Base-by-base conservation (phyloP, 345 rosid species). In the Aquilaria sinensis region DNA sequence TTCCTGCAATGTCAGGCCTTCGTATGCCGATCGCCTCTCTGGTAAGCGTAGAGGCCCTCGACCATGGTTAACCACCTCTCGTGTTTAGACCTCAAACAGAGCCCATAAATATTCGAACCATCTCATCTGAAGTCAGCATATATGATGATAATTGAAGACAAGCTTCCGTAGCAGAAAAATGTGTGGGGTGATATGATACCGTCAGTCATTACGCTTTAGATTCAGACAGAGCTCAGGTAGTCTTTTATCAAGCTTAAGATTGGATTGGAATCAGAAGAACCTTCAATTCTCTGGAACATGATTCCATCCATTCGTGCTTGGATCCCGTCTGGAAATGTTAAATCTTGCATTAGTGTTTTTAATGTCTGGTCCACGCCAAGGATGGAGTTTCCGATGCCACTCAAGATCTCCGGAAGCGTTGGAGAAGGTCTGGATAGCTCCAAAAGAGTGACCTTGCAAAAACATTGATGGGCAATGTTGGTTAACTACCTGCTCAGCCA, bases 241-340 rank as follows among this genome's bases (percentile, higher is more conserved):
- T 89, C 98, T 76, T 76, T 82, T 51, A 93, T 81, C 76, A 93
- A 68, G 30, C 70, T 56, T 31, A 88, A 14, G 47, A 90, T 57
- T n/a, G 90, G 85, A 67, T 78, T 75, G 14, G 79, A 74, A 54
- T 58, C 77, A 57, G 91, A 70, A 67, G 78, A 65, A 15, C 66
- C 86, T 62, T 82, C 91, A 55, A 90, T 76, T 60, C 80, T 75
- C 81, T 90, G 90, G 73, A 80, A 84, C 80, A 88, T 41, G 67
- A 85, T 86, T 34, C 98, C 97, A 11, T 90, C 98, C 96, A 93
- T 82, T 61, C 96, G 88, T 64, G 97, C 96, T 68, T 93, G 98
- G 61, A 93, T 74, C 23, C 92, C 92, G 0, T 78, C 82, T 0
- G 84, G 69, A 69, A 74, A 63, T 9, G 83, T 66, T 66, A 93